Evolutionary conservation across 139 green algal species (phyloP).

Genomic region (Chlamydomonas asymmetrica): DNA sequence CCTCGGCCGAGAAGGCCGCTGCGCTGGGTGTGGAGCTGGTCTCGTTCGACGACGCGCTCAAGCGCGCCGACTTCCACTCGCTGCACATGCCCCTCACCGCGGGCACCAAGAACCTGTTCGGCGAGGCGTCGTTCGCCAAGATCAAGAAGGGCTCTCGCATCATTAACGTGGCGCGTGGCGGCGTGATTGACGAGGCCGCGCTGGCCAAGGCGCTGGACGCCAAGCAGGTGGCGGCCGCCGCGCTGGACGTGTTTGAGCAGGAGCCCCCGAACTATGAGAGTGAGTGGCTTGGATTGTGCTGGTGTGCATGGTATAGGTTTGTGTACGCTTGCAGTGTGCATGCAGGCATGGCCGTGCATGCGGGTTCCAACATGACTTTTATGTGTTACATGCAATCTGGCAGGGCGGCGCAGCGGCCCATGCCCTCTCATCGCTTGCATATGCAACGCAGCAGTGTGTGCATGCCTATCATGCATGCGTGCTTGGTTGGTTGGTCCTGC

Average conservation of each 20-base stretch:
- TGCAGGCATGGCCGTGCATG: too few relatives aligned
- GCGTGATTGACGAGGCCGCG: conserved; percentile 90
- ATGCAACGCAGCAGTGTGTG: neutral
- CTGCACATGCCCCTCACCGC: conserved; percentile 89
- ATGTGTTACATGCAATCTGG: too few relatives aligned
- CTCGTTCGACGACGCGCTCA: conserved; percentile 84
- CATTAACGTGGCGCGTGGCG: conserved; percentile 93
- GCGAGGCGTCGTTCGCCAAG: conserved; percentile 82
- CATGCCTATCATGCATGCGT: neutral
- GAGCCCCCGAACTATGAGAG: conserved; percentile 76
- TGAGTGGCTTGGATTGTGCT: too few relatives aligned
- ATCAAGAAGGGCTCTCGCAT: conserved; percentile 89
- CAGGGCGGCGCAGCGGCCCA: too few relatives aligned
- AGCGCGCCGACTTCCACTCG: conserved; percentile 80
- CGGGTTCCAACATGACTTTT: too few relatives aligned
- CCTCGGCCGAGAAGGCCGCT: conserved; percentile 52
- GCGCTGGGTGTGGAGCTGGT: conserved; percentile 63
- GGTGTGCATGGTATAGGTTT: too few relatives aligned
- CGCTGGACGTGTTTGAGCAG: conserved; percentile 89
- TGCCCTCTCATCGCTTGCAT: too few relatives aligned
- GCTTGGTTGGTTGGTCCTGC: too few relatives aligned
- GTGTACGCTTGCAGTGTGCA: too few relatives aligned
- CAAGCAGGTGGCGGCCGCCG: conserved; percentile 68
- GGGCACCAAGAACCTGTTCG: conserved; percentile 79
- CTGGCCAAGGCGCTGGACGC: conserved; percentile 82